These are phyloP conservation scores for Diutina catenulata DNA, from an alignment of 1,139 yeast species.

Conservation along the genomic window DNA sequence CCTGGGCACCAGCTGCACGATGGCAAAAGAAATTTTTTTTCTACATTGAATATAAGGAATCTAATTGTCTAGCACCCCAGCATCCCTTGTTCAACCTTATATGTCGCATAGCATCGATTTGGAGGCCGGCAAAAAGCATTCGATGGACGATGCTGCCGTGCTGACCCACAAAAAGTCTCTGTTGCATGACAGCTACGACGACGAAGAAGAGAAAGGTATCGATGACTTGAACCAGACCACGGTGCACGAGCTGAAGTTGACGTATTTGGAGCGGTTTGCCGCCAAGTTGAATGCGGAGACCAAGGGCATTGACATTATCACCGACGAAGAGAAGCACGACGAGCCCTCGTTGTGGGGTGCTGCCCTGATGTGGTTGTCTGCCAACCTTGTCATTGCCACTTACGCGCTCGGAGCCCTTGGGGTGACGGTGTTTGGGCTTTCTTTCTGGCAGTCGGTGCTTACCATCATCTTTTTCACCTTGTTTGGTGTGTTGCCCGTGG, in stretches of 20 bases:
- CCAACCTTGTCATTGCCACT: constrained; percentile 81
- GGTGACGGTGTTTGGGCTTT: constrained; percentile 37
- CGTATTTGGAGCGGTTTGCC: constrained; percentile 14
- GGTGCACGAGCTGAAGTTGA: constrained; percentile 5
- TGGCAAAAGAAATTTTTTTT: constrained; percentile 5
- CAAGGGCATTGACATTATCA: constrained; percentile 58
- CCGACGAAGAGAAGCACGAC: constrained; percentile 57
- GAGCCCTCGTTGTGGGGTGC: constrained; percentile 52
- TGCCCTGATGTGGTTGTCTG: constrained; percentile 89
- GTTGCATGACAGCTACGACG: not conserved
- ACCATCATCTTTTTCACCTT: constrained; percentile 60
- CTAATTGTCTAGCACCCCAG: not conserved
- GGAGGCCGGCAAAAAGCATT: not conserved
- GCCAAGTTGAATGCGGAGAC: constrained; percentile 41
- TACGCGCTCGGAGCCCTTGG: constrained; percentile 78
- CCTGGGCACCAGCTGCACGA: no score
- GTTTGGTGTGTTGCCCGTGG: constrained; percentile 69
- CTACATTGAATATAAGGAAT: not conserved
- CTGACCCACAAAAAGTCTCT: not conserved
- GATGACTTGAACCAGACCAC: not conserved
- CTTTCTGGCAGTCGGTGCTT: constrained; percentile 57
- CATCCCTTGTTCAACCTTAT: not conserved
- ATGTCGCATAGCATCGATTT: not conserved
- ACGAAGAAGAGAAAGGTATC: not conserved
- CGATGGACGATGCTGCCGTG: not conserved